phyloP scores from a whole-genome alignment of 2,329 filamentous ascomycete genomes.

The Cladophialophora exuberans region DNA sequence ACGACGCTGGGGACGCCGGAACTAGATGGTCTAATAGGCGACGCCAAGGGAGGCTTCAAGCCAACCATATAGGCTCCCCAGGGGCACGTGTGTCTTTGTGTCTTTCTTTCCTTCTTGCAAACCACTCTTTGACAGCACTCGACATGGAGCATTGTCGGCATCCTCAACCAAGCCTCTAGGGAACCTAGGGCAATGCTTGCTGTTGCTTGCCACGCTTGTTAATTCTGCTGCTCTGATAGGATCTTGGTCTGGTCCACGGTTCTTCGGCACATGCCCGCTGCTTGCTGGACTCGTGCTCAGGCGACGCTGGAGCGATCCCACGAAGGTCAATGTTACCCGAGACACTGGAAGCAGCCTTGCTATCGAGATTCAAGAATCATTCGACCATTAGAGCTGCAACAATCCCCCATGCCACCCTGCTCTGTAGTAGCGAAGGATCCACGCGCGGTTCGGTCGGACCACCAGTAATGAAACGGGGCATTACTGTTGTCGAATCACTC shows the following conservation, averaged over 20 bases:
- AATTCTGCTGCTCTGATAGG: conserved; percentile 11
- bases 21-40: neutral
- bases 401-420: neutral
- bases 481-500: neutral
- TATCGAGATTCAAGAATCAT: conserved; percentile 1
- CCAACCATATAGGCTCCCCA: conserved; percentile 1
- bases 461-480: neutral
- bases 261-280: neutral
- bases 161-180: conserved; percentile 1
- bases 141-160: no score
- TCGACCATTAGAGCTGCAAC: conserved; percentile 4
- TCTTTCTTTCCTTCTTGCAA: neutral
- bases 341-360: conserved; percentile 6
- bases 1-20: neutral
- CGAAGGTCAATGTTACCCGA: neutral
- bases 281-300: neutral
- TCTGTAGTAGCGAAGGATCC: neutral
- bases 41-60: conserved; percentile 6
- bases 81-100: neutral
- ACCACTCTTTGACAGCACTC: neutral
- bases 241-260: neutral
- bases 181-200: neutral
- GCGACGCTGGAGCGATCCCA: neutral
- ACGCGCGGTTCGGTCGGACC: neutral
- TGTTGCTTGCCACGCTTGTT: no score